These are phyloP conservation scores for Phytophthora nicotianae DNA, from an alignment of 352 stramenopile genomes.

Conservation along the genomic window DNA sequence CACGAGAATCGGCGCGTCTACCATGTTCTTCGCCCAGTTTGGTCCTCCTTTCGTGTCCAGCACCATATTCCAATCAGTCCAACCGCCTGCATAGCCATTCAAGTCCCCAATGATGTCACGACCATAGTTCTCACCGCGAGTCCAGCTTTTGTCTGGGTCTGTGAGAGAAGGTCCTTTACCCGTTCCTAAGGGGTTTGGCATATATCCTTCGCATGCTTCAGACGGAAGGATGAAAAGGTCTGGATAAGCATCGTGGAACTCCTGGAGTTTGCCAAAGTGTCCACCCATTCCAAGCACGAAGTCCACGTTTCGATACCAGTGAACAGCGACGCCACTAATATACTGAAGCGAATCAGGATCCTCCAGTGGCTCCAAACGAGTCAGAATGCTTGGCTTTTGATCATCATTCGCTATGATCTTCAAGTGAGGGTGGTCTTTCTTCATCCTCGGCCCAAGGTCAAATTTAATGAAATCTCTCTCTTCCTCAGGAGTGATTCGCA, in stretches of 20 bases:
- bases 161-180: slow-evolving; percentile 45
- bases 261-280: slow-evolving; percentile 47
- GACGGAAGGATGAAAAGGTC: slow-evolving; percentile 82
- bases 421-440: slow-evolving; percentile 69
- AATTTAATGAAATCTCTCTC: slow-evolving; percentile 79
- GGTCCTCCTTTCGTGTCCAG: slow-evolving; percentile 73
- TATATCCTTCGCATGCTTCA: slow-evolving; percentile 70
- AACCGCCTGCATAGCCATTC: slow-evolving; percentile 74
- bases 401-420: slow-evolving; percentile 89
- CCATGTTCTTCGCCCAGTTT: slow-evolving; percentile 69
- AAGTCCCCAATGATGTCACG: slow-evolving; percentile 89
- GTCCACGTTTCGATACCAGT: slow-evolving; percentile 84
- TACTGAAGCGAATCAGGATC: slow-evolving; percentile 64
- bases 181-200: slow-evolving; percentile 49
- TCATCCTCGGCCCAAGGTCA: slow-evolving; percentile 71
- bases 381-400: slow-evolving; percentile 68
- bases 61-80: slow-evolving; percentile 89
- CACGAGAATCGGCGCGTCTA: slow-evolving; percentile 29
- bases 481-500: slow-evolving; percentile 45
- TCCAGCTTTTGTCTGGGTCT: slow-evolving; percentile 51
- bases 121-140: slow-evolving; percentile 74
- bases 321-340: slow-evolving; percentile 79
- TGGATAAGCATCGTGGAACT: slow-evolving; percentile 55
- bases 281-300: slow-evolving; percentile 44
- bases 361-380: slow-evolving; percentile 45